Conservation (phyloP, 208 protist species). For the Acanthamoeba healyi region DNA sequence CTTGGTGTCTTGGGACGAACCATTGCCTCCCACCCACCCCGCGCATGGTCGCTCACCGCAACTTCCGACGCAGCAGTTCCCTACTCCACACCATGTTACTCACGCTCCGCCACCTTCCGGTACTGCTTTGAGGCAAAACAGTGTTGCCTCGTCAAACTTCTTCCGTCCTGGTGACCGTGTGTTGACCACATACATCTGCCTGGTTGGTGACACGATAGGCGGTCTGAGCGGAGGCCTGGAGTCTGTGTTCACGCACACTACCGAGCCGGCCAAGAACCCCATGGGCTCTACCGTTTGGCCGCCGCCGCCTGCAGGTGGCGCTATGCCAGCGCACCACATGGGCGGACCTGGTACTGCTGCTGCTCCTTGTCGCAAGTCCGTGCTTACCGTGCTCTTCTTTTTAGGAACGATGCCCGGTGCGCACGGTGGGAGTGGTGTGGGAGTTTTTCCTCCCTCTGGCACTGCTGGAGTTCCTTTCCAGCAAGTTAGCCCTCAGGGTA, state of each 20-base stretch:
- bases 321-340: background rate
- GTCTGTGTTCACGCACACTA: background rate
- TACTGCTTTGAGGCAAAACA: too few species aligned
- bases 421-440: background rate
- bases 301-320: background rate
- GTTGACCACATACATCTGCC: too few species aligned
- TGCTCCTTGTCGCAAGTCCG: background rate
- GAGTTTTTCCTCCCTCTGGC: background rate
- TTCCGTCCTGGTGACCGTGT: too few species aligned
- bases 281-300: constrained; percentile 21
- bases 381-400: too few species aligned
- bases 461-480: background rate
- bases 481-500: constrained; percentile 37
- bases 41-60: background rate
- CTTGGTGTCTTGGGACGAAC: background rate
- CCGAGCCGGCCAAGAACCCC: background rate
- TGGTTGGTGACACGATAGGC: too few species aligned
- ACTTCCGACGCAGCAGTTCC: background rate
- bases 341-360: background rate
- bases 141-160: too few species aligned
- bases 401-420: background rate
- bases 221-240: background rate
- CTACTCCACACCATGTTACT: background rate
- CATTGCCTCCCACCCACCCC: background rate
- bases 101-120: background rate